Evolutionary conservation across 495 filamentous ascomycete genomes (phyloP).

Genomic region (Podospora pseudopauciseta): DNA sequence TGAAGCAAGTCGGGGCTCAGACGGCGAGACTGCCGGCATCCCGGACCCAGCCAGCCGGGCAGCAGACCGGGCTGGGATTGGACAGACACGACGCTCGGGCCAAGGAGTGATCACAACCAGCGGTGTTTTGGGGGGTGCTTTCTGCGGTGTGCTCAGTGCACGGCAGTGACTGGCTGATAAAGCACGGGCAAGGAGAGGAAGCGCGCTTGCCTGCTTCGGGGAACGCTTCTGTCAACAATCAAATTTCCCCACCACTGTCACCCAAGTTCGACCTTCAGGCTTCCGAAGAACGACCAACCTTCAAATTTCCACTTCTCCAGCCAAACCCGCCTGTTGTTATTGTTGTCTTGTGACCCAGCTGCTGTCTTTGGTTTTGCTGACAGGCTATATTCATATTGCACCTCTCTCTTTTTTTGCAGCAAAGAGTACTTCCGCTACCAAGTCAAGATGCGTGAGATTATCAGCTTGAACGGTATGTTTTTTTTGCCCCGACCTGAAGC

Average conservation of each 20-base stretch:
- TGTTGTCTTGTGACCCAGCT: conserved; percentile 17
- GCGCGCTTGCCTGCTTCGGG: conserved; percentile 31
- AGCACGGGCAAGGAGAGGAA: conserved; percentile 16
- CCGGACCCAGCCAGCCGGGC: not conserved
- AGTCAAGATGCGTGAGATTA: conserved; percentile 96
- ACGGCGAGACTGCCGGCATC: not conserved
- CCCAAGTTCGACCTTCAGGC: conserved; percentile 29
- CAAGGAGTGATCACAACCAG: conserved; percentile 7
- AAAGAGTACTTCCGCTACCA: conserved; percentile 19
- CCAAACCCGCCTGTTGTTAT: conserved; percentile 10
- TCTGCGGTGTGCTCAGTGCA: not conserved
- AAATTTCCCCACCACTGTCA: conserved; percentile 35
- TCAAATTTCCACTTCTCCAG: conserved; percentile 34
- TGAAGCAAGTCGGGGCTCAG: not conserved
- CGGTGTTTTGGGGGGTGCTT: conserved; percentile 1
- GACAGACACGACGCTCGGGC: not conserved
- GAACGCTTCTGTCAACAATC: conserved; percentile 36
- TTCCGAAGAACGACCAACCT: conserved; percentile 26
- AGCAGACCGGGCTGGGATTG: not conserved
- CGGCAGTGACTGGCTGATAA: conserved; percentile 23
- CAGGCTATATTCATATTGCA: conserved; percentile 20
- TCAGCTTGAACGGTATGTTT: conserved; percentile 94
- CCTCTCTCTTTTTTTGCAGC: conserved; percentile 17
- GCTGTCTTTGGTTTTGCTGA: conserved; percentile 16
- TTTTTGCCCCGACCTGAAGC: conserved; percentile 16